phyloP scores from a whole-genome alignment of 2,329 filamentous ascomycete genomes.

The Gremmenia infestans region DNA sequence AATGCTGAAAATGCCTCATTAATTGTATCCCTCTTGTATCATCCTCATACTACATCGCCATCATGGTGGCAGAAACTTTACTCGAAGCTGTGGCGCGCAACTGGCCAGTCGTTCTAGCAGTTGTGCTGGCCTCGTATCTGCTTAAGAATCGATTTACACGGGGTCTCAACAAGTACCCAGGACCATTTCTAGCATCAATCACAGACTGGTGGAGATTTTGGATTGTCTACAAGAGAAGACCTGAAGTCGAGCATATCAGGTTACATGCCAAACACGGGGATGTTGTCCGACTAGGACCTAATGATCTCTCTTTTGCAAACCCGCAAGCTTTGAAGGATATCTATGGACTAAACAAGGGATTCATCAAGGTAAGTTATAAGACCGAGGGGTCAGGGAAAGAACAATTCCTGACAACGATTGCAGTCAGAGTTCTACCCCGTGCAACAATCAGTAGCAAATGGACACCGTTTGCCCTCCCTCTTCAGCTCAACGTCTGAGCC shows the following conservation, averaged over 20 bases:
- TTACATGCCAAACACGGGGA: constrained; percentile 69
- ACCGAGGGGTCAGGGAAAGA: neutral
- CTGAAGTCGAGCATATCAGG: constrained; percentile 62
- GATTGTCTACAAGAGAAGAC: constrained; percentile 59
- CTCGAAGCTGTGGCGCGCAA: constrained; percentile 27
- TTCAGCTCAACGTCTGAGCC: constrained; percentile 72
- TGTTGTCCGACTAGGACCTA: constrained; percentile 71
- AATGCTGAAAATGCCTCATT: neutral
- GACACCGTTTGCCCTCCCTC: constrained; percentile 62
- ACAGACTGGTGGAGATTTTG: constrained; percentile 72
- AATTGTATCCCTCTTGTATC: neutral
- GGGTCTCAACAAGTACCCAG: constrained; percentile 67
- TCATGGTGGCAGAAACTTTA: constrained; percentile 21
- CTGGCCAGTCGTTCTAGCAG: constrained; percentile 38
- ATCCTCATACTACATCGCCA: neutral
- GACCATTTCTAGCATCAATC: constrained; percentile 61
- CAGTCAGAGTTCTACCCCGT: constrained; percentile 78
- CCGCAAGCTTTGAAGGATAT: constrained; percentile 70
- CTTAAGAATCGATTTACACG: constrained; percentile 46
- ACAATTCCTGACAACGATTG: neutral
- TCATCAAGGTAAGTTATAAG: constrained; percentile 57
- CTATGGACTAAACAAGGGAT: constrained; percentile 78
- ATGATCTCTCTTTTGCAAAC: constrained; percentile 67
- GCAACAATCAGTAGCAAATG: constrained; percentile 67
- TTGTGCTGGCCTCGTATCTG: constrained; percentile 37